These are phyloP conservation scores for Coemansia sp. DNA, from an alignment of 192 early-diverging fungal species.

Conservation along the genomic window DNA sequence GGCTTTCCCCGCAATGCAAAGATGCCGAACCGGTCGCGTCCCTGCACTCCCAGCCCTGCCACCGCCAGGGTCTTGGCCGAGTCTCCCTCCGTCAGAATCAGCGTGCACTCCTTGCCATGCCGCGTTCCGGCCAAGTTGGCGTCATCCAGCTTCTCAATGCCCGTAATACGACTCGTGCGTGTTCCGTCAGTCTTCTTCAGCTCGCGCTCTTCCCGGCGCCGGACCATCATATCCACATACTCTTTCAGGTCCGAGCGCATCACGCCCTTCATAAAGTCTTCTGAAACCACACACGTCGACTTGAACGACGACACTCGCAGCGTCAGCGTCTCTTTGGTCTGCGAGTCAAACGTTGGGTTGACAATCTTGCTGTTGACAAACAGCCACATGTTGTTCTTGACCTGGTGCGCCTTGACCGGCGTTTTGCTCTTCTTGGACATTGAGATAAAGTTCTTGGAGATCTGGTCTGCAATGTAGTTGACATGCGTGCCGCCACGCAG, in stretches of 20 bases:
- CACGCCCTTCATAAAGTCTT: slow-evolving; percentile 85
- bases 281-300: slow-evolving; percentile 69
- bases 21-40: slow-evolving; percentile 88
- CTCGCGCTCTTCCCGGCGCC: slow-evolving; percentile 68
- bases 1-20: slow-evolving; percentile 97
- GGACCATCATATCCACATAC: slow-evolving; percentile 68
- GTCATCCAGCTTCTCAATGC: slow-evolving; percentile 91
- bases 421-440: slow-evolving; percentile 72
- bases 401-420: slow-evolving; percentile 75
- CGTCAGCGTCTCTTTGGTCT: slow-evolving; percentile 97
- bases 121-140: slow-evolving; percentile 86
- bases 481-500: slow-evolving; percentile 91
- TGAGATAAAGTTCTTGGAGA: slow-evolving; percentile 68
- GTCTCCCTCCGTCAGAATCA: slow-evolving; percentile 97
- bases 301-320: slow-evolving; percentile 73
- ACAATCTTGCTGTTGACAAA: slow-evolving; percentile 94
- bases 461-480: slow-evolving; percentile 77
- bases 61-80: slow-evolving; percentile 91
- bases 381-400: slow-evolving; percentile 87
- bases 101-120: slow-evolving; percentile 75
- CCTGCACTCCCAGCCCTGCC: slow-evolving; percentile 81
- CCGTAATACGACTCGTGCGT: slow-evolving; percentile 64
- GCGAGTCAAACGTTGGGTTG: slow-evolving; percentile 95
- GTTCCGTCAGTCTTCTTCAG: slow-evolving; percentile 89
- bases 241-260: slow-evolving; percentile 83